A percentile compares a stretch with the other conserved stretches of the same genome.
Conservation (phyloP, 257 asterid genomes). For the Vinca minor region DNA sequence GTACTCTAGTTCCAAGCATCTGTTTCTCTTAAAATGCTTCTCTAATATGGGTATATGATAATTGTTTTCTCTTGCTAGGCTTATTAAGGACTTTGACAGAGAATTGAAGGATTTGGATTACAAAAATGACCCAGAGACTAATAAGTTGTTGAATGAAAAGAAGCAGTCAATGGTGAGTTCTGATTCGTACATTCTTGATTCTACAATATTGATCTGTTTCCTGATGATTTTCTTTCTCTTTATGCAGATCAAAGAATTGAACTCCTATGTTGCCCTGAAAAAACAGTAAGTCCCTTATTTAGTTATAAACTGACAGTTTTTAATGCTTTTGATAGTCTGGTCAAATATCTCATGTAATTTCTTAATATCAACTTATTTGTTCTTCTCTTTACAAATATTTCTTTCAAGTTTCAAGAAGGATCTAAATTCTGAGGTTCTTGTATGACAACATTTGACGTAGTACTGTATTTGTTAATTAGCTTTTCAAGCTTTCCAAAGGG, state of each 20-base stretch:
- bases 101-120: slow-evolving; percentile 64
- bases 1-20: not conserved
- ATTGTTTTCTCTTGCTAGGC: slow-evolving; percentile 41
- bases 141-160: slow-evolving; percentile 71
- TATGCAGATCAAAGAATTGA: slow-evolving; percentile 90
- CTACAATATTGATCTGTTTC: slow-evolving; percentile 4
- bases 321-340: slow-evolving; percentile 6
- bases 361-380: not conserved
- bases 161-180: slow-evolving; percentile 77
- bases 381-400: not conserved
- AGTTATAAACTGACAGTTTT: slow-evolving; percentile 7
- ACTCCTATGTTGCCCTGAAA: slow-evolving; percentile 92
- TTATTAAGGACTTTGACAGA: slow-evolving; percentile 80
- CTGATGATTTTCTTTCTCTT: slow-evolving; percentile 20
- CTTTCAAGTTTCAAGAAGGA: too few relatives aligned
- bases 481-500: not conserved
- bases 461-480: not conserved
- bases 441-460: not conserved
- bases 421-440: not conserved
- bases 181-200: not conserved
- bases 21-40: not conserved
- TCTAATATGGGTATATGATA: slow-evolving; percentile 7
- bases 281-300: slow-evolving; percentile 59
- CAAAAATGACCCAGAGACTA: slow-evolving; percentile 61
- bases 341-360: not conserved